These are phyloP conservation scores for Tetrahymena thermophila DNA, from an alignment of 73 alveolate species.

Conservation along the genomic window DNA sequence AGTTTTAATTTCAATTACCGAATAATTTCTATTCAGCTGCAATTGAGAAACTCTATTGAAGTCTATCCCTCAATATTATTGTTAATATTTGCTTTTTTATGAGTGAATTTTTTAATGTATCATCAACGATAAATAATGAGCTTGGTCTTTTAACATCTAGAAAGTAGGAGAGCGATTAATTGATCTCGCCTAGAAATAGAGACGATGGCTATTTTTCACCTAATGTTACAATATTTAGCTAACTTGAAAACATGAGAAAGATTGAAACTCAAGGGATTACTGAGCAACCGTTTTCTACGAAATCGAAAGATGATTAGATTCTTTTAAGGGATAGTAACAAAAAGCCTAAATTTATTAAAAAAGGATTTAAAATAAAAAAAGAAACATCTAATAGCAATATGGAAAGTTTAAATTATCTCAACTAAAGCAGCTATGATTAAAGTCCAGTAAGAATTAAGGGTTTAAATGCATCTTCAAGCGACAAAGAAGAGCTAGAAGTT, in stretches of 20 bases:
- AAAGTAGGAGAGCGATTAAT: not conserved
- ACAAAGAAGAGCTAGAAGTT: not conserved
- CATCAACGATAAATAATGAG: not conserved
- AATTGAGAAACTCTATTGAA: not conserved
- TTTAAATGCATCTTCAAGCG: not conserved
- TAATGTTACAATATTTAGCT: not conserved
- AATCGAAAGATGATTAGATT: not conserved
- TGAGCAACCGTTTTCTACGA: not conserved
- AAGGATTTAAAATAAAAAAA: not conserved
- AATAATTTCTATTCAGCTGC: not conserved
- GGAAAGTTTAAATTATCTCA: not conserved
- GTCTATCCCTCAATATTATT: not conserved
- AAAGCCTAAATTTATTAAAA: not conserved
- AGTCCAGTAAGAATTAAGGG: not conserved
- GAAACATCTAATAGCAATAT: not conserved
- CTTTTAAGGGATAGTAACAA: not conserved
- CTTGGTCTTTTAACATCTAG: not conserved
- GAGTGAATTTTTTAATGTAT: not conserved
- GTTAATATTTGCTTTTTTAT: not conserved
- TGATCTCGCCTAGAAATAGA: not conserved
- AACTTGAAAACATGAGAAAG: not conserved
- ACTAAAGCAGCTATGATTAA: not conserved
- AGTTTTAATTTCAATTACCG: not conserved
- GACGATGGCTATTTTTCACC: not conserved
- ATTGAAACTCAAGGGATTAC: not conserved